phyloP scores from a whole-genome alignment of 139 green algal species.

The Picochlorum sp. region DNA sequence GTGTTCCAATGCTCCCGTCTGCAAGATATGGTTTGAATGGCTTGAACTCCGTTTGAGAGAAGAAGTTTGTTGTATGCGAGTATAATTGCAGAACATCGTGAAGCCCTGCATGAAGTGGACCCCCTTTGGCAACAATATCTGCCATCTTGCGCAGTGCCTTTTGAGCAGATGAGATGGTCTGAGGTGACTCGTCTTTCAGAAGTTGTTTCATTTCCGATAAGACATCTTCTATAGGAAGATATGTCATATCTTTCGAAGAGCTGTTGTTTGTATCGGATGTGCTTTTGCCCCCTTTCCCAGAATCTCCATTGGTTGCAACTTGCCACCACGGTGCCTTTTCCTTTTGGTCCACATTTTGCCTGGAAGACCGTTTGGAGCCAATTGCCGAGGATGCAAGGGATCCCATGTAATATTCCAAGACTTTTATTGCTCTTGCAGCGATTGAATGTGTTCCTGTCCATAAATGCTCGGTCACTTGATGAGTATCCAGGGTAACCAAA shows the following conservation, averaged over 20 bases:
- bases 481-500: slow-evolving; percentile 44
- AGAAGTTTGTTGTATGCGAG: slow-evolving; percentile 7
- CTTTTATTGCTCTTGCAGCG: slow-evolving; percentile 13
- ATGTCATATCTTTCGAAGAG: neutral
- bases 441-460: slow-evolving; percentile 49
- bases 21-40: slow-evolving; percentile 7
- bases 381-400: neutral
- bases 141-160: neutral
- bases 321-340: slow-evolving; percentile 4
- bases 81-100: slow-evolving; percentile 23
- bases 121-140: neutral
- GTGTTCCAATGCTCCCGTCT: slow-evolving; percentile 7
- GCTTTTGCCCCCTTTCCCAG: neutral
- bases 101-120: slow-evolving; percentile 11
- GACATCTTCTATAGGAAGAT: neutral
- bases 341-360: neutral
- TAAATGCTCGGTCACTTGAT: slow-evolving; percentile 49
- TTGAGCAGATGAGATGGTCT: neutral
- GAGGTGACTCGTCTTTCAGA: neutral
- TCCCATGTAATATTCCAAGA: neutral
- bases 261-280: neutral
- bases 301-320: neutral
- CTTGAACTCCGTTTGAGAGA: slow-evolving; percentile 3
- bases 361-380: neutral
- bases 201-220: neutral